These are phyloP conservation scores for Fusarium pilosicola DNA, from an alignment of 2,329 filamentous ascomycete genomes.

Conservation along the genomic window DNA sequence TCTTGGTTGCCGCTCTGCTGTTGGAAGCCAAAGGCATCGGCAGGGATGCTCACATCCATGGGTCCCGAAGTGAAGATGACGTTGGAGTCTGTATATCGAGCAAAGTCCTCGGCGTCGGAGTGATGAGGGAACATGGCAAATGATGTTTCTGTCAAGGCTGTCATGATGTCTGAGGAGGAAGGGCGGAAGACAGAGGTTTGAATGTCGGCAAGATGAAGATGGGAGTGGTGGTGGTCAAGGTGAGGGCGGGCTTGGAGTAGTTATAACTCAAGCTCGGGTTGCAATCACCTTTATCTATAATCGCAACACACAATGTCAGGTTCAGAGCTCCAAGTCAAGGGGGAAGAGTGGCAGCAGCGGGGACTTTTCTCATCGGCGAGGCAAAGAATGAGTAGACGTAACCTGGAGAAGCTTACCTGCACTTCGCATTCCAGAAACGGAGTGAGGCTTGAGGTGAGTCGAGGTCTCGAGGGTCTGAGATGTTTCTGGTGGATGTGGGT, in stretches of 20 bases:
- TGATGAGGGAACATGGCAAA: slow-evolving; percentile 45
- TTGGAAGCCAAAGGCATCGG: slow-evolving; percentile 57
- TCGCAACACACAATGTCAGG: slow-evolving; percentile 33
- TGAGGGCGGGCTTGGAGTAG: slow-evolving; percentile 26
- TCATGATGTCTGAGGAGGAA: slow-evolving; percentile 39
- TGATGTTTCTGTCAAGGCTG: slow-evolving; percentile 44
- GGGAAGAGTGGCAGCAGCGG: slow-evolving; percentile 12
- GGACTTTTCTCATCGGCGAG: slow-evolving; percentile 6
- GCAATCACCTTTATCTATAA: slow-evolving; percentile 42
- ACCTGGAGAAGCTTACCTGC: slow-evolving; percentile 40
- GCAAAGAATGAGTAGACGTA: slow-evolving; percentile 16
- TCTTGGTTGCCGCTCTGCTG: slow-evolving; percentile 49
- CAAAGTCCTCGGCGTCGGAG: slow-evolving; percentile 53
- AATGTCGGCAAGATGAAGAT: slow-evolving; percentile 4
- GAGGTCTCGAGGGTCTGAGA: slow-evolving; percentile 37
- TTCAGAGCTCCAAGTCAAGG: slow-evolving; percentile 4
- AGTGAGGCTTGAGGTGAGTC: slow-evolving; percentile 33
- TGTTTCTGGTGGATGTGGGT: slow-evolving; percentile 23
- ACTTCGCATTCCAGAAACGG: slow-evolving; percentile 43
- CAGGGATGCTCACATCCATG: slow-evolving; percentile 61
- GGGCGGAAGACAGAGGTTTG: not conserved
- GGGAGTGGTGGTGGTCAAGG: slow-evolving; percentile 23
- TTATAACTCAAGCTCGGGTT: slow-evolving; percentile 33
- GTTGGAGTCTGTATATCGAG: slow-evolving; percentile 58
- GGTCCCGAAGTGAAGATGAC: slow-evolving; percentile 51